Percentiles rank a stretch among this genome's conserved stretches.
These are phyloP conservation scores for Vanrija humicola DNA, from an alignment of 1,284 basidiomycete genomes.

Conservation along the genomic window DNA sequence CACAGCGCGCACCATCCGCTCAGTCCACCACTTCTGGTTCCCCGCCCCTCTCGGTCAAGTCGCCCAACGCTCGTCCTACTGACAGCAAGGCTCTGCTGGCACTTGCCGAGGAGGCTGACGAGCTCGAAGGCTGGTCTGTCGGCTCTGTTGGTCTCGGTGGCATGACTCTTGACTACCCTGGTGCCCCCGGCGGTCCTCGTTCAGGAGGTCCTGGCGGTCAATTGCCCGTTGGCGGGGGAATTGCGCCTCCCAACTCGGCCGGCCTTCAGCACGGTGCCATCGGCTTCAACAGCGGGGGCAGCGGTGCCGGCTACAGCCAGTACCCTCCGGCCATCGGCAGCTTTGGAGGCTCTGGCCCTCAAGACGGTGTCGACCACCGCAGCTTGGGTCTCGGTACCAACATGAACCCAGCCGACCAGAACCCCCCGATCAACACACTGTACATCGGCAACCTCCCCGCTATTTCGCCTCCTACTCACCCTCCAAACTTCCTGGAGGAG, in stretches of 20 bases:
- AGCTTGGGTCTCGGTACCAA: conserved; percentile 19
- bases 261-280: conserved; percentile 6
- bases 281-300: background rate
- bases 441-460: conserved; percentile 92
- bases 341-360: conserved; percentile 5
- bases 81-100: conserved; percentile 48
- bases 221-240: background rate
- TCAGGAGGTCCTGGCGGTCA: background rate
- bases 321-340: conserved; percentile 6
- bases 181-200: conserved; percentile 2
- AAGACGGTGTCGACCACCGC: conserved; percentile 12
- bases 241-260: background rate
- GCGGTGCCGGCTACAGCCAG: conserved; percentile 5
- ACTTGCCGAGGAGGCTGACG: conserved; percentile 47
- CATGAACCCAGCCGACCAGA: conserved; percentile 73
- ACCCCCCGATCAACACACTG: conserved; percentile 79
- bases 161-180: conserved; percentile 19
- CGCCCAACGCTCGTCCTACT: conserved; percentile 30
- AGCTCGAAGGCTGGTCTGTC: conserved; percentile 46
- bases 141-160: conserved; percentile 29
- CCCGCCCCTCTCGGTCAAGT: conserved; percentile 31
- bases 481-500: conserved; percentile 77
- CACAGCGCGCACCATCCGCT: conserved; percentile 4
- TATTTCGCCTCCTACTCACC: conserved; percentile 58
- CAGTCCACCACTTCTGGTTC: conserved; percentile 32